A percentile compares a stretch with the other conserved stretches of the same genome.
Evolutionary conservation across 306 rosid species (phyloP).

Genomic region (Gastrolobium bilobum): DNA sequence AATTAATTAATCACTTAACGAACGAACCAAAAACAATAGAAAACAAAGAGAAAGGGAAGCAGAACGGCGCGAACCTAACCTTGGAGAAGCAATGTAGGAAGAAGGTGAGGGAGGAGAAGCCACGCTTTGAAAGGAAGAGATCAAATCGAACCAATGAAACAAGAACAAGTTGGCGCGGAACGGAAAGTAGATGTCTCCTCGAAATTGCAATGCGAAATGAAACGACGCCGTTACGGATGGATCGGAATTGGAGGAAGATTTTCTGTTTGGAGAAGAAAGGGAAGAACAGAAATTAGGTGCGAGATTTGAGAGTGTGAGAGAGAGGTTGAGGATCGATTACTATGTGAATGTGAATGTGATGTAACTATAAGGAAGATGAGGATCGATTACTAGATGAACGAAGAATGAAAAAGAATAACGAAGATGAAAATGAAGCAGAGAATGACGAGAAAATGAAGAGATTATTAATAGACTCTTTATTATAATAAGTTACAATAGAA

Average conservation of each 20-base stretch:
- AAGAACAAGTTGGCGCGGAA: neutral
- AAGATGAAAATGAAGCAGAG: too few relatives aligned
- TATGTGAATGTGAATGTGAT: too few relatives aligned
- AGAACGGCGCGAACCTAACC: conserved; percentile 54
- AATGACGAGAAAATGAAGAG: too few relatives aligned
- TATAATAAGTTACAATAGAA: too few relatives aligned
- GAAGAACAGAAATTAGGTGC: conserved; percentile 51
- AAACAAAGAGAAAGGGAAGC: conserved; percentile 8
- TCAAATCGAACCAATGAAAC: conserved; percentile 14
- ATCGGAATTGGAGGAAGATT: conserved; percentile 25
- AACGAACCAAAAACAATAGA: neutral
- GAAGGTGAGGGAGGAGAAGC: conserved; percentile 31
- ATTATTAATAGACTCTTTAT: too few relatives aligned
- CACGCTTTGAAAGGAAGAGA: conserved; percentile 21
- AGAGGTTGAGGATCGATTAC: conserved; percentile 13
- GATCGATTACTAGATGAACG: too few relatives aligned
- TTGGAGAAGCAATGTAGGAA: conserved; percentile 46
- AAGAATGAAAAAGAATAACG: too few relatives aligned
- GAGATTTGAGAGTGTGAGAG: conserved; percentile 43
- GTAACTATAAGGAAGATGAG: too few relatives aligned
- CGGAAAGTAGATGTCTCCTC: neutral
- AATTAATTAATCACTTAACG: neutral
- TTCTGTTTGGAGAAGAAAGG: neutral
- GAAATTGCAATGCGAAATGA: conserved; percentile 30
- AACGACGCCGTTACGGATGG: conserved; percentile 47